Evolutionary conservation across 2,329 filamentous ascomycete genomes (phyloP).

Genomic region (Orbilia brochopaga): DNA sequence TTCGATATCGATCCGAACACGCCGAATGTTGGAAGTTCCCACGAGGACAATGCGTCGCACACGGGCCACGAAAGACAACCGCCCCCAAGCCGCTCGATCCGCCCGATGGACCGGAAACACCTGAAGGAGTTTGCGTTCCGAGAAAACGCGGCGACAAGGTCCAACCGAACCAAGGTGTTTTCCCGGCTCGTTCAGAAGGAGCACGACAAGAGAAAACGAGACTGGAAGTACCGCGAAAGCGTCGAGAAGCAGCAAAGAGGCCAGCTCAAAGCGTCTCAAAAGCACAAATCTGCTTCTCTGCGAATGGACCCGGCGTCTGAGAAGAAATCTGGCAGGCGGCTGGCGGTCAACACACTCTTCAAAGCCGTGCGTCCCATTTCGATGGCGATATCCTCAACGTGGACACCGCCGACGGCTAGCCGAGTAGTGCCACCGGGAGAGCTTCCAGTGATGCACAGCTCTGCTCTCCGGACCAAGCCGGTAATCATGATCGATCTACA

Average conservation of each 20-base stretch:
- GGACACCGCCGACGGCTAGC: slow-evolving; percentile 54
- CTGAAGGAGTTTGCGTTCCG: slow-evolving; percentile 53
- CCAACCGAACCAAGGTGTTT: slow-evolving; percentile 54
- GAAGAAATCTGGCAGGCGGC: slow-evolving; percentile 53
- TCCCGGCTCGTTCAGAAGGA: slow-evolving; percentile 54
- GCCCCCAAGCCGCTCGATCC: slow-evolving; percentile 23
- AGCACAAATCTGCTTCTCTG: slow-evolving; percentile 53
- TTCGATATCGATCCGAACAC: slow-evolving; percentile 48
- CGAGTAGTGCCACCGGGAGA: slow-evolving; percentile 53
- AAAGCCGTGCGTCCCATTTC: slow-evolving; percentile 55
- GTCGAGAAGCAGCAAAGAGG: slow-evolving; percentile 55
- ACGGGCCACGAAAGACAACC: slow-evolving; percentile 40
- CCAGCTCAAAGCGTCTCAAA: slow-evolving; percentile 53
- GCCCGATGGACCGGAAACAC: slow-evolving; percentile 48
- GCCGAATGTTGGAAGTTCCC: slow-evolving; percentile 38
- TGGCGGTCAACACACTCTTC: slow-evolving; percentile 55
- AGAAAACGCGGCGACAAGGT: slow-evolving; percentile 53
- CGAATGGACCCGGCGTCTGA: slow-evolving; percentile 52
- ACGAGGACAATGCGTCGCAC: slow-evolving; percentile 20
- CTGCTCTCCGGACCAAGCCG: slow-evolving; percentile 52
- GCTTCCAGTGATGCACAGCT: slow-evolving; percentile 53
- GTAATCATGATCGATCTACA: slow-evolving; percentile 53
- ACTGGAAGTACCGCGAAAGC: slow-evolving; percentile 54
- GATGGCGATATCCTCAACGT: slow-evolving; percentile 55
- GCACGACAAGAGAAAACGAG: slow-evolving; percentile 55